A percentile compares a stretch with the other conserved stretches of the same genome.
Conservation (phyloP, 1,284 basidiomycete genomes). For the Cryptococcus neoformans region DNA sequence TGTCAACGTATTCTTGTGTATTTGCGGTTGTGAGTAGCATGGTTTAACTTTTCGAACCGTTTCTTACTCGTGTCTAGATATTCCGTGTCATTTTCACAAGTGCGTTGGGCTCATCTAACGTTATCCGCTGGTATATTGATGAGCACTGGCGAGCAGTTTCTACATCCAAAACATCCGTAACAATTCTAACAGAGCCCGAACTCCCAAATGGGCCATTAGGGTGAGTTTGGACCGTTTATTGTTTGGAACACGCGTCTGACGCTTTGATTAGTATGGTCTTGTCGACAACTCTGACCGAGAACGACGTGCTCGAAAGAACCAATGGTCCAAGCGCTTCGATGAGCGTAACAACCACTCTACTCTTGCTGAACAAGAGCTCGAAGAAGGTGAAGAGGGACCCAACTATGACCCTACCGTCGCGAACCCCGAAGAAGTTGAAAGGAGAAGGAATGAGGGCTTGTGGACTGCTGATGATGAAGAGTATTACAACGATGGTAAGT, state of each 20-base stretch:
- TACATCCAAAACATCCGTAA: constrained; percentile 95
- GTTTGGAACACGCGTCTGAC: background rate
- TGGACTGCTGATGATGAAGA: constrained; percentile 46
- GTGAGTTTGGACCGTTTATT: constrained; percentile 13
- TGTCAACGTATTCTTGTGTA: constrained; percentile 83
- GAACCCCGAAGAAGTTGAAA: constrained; percentile 25
- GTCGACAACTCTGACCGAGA: constrained; percentile 71
- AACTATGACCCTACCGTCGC: constrained; percentile 40
- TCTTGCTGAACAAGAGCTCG: constrained; percentile 66
- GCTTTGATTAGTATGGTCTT: constrained; percentile 61
- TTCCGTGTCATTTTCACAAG: constrained; percentile 52
- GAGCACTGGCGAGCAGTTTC: constrained; percentile 58
- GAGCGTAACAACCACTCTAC: constrained; percentile 73
- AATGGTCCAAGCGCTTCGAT: constrained; percentile 82
- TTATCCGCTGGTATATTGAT: background rate
- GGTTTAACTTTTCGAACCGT: background rate
- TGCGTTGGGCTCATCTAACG: constrained; percentile 13
- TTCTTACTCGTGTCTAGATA: constrained; percentile 25
- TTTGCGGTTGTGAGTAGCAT: constrained; percentile 71
- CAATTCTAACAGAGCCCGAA: constrained; percentile 85
- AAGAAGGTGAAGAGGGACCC: constrained; percentile 65
- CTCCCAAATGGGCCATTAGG: constrained; percentile 89
- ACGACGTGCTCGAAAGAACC: constrained; percentile 71
- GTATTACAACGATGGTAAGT: constrained; percentile 48
- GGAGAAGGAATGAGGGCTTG: constrained; percentile 37